Percentiles rank a stretch among this genome's conserved stretches.
These are phyloP conservation scores for Lodderomyces orthopsilosis DNA, from an alignment of 1,139 yeast genomes.

Conservation along the genomic window DNA sequence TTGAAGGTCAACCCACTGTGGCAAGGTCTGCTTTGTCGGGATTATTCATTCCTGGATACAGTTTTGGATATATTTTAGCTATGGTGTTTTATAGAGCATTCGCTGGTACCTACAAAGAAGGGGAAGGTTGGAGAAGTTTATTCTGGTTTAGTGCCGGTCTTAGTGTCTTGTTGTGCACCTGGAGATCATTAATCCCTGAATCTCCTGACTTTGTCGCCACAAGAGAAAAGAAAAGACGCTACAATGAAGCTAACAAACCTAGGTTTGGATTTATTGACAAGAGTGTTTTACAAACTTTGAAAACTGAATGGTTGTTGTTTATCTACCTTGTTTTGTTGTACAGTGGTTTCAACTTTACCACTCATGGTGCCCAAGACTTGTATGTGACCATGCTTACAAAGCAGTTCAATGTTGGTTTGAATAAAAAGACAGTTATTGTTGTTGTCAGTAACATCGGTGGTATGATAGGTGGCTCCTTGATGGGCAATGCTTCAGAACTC, in stretches of 20 bases:
- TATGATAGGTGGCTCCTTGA: conserved; percentile 45
- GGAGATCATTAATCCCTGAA: conserved; percentile 36
- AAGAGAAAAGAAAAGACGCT: conserved; percentile 16
- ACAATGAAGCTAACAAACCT: conserved; percentile 9
- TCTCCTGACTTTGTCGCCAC: conserved; percentile 25
- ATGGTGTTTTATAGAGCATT: conserved; percentile 44
- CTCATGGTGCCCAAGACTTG: conserved; percentile 56
- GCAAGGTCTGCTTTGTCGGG: conserved; percentile 39
- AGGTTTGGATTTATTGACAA: conserved; percentile 12
- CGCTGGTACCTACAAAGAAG: conserved; percentile 56
- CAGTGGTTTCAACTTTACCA: conserved; percentile 51
- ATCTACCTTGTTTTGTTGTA: conserved; percentile 43
- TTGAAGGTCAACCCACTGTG: conserved; percentile 34
- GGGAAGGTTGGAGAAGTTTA: conserved; percentile 65
- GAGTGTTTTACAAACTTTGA: conserved; percentile 20
- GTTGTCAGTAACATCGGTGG: conserved; percentile 51
- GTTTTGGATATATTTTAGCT: conserved; percentile 37
- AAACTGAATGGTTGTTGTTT: conserved; percentile 45
- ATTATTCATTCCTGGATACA: conserved; percentile 39
- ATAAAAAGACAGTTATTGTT: conserved; percentile 44
- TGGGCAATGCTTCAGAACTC: conserved; percentile 45
- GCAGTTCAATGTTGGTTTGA: conserved; percentile 33
- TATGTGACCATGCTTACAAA: conserved; percentile 46
- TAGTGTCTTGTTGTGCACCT: conserved; percentile 31
- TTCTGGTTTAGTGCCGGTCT: conserved; percentile 78